A percentile compares a stretch with the other conserved stretches of the same genome.
These are phyloP conservation scores for Xylaria sp. DNA, from an alignment of 2,329 filamentous ascomycete genomes.

Conservation along the genomic window DNA sequence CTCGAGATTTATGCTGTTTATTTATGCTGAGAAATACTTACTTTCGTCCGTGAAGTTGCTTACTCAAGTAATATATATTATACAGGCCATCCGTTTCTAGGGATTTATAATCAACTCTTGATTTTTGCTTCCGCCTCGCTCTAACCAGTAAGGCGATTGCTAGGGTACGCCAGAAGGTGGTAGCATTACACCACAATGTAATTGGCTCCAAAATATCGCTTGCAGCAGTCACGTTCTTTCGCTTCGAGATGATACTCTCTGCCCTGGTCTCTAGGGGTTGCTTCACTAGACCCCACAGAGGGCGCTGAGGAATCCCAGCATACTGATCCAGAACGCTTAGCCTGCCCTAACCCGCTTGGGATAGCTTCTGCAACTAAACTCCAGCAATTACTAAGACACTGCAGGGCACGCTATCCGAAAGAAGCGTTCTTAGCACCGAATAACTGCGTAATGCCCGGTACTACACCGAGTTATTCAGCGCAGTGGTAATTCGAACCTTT, in stretches of 20 bases:
- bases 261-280: neutral
- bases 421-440: neutral
- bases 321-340: neutral
- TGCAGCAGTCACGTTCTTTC: no score
- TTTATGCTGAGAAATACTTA: neutral
- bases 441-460: neutral
- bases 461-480: neutral
- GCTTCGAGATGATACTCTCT: neutral
- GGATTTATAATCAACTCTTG: conserved; percentile 22
- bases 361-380: neutral
- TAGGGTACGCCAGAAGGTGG: neutral
- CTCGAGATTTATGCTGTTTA: neutral
- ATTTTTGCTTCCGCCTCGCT: neutral
- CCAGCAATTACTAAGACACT: neutral
- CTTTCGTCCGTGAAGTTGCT: neutral
- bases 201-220: neutral
- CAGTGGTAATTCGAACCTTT: neutral
- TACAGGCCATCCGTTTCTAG: neutral
- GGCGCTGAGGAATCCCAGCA: neutral
- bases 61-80: neutral
- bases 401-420: neutral
- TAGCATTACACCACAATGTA: conserved; percentile 2
- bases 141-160: neutral
- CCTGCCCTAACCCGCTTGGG: neutral
- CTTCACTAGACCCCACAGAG: conserved; percentile 1